A percentile compares a stretch with the other conserved stretches of the same genome.
Evolutionary conservation across 2,329 filamentous ascomycete genomes (phyloP).

Genomic region (Microascus cirrosus): DNA sequence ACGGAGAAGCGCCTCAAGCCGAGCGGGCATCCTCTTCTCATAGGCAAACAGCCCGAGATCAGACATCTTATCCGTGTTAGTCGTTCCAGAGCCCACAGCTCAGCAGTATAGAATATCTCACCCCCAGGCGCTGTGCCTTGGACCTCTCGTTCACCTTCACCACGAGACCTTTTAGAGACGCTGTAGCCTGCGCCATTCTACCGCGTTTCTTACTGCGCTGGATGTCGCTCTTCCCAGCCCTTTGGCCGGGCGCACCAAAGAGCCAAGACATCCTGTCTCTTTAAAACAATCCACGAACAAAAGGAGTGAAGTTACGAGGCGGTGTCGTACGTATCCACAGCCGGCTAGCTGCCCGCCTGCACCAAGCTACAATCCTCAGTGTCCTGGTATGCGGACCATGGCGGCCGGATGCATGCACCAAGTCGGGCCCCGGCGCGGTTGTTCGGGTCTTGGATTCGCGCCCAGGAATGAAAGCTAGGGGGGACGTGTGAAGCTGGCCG

Average conservation of each 20-base stretch:
- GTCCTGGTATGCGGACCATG: background rate
- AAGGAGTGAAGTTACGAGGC: no score
- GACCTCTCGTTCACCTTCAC: background rate
- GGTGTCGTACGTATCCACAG: background rate
- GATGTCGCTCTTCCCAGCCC: background rate
- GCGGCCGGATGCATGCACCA: background rate
- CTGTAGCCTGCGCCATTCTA: background rate
- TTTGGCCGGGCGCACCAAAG: background rate
- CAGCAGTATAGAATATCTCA: background rate
- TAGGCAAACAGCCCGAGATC: conserved; percentile 64
- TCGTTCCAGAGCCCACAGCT: background rate
- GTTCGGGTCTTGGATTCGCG: no score
- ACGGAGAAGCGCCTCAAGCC: conserved; percentile 52
- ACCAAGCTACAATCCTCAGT: background rate
- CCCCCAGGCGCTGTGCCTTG: background rate
- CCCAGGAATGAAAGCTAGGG: no score
- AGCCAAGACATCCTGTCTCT: background rate
- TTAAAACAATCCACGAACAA: no score
- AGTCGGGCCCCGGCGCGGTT: background rate
- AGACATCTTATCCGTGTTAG: conserved; percentile 27
- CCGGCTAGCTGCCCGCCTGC: background rate
- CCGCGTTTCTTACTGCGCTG: background rate
- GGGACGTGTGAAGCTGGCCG: no score
- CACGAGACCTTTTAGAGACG: background rate
- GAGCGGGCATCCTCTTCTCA: conserved; percentile 64